Conservation (phyloP, 306 rosid genomes). For the Arachis hypogaea region DNA sequence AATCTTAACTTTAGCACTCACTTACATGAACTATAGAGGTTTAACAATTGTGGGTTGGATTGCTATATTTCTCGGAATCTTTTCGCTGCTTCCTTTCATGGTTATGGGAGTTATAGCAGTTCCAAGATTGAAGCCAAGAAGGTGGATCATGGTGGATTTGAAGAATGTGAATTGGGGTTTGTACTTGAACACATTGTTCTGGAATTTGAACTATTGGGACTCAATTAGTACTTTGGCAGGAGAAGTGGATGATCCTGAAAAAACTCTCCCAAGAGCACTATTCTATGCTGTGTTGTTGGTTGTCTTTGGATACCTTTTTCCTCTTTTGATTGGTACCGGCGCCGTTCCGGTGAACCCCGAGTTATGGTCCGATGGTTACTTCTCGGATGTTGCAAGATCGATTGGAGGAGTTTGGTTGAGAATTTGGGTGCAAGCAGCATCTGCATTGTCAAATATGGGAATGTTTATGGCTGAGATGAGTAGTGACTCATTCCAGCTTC, state of each 20-base stretch:
- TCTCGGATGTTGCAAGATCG: slow-evolving; percentile 56
- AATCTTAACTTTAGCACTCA: slow-evolving; percentile 50
- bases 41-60: slow-evolving; percentile 70
- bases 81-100: slow-evolving; percentile 65
- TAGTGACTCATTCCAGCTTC: slow-evolving; percentile 73
- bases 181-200: slow-evolving; percentile 67
- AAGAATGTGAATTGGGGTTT: slow-evolving; percentile 57
- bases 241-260: slow-evolving; percentile 62
- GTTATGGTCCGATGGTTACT: slow-evolving; percentile 68
- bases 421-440: slow-evolving; percentile 60
- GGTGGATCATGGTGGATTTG: slow-evolving; percentile 58
- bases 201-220: slow-evolving; percentile 84
- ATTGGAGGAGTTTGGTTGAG: slow-evolving; percentile 71
- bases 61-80: slow-evolving; percentile 59
- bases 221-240: slow-evolving; percentile 70
- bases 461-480: slow-evolving; percentile 79
- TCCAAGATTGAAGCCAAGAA: slow-evolving; percentile 54
- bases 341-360: slow-evolving; percentile 51
- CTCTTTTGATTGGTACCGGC: slow-evolving; percentile 65
- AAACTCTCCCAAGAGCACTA: slow-evolving; percentile 67
- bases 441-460: slow-evolving; percentile 81
- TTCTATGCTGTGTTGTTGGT: slow-evolving; percentile 61
- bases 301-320: slow-evolving; percentile 58
- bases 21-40: slow-evolving; percentile 72
- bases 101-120: slow-evolving; percentile 64